phyloP scores from a whole-genome alignment of 805 yeast genomes.

The Ogataea trehaloabstinens region DNA sequence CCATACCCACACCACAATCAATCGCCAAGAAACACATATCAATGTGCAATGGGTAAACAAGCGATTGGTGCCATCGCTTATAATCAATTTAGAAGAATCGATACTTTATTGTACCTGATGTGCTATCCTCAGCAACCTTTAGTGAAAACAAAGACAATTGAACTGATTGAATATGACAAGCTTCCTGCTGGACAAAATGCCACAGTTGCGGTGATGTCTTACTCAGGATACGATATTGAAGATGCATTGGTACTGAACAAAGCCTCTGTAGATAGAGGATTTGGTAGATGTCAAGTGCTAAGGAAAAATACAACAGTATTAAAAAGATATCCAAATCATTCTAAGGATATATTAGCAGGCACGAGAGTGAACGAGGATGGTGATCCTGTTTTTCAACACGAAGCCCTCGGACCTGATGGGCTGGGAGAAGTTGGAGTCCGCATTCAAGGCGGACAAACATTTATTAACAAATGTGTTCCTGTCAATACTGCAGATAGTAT shows the following conservation, averaged over 20 bases:
- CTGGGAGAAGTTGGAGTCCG: slow-evolving; percentile 93
- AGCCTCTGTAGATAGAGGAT: slow-evolving; percentile 92
- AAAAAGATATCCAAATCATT: slow-evolving; percentile 90
- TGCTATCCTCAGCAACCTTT: slow-evolving; percentile 99
- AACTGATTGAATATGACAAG: slow-evolving; percentile 91
- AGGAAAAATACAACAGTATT: slow-evolving; percentile 86
- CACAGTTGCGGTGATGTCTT: slow-evolving; percentile 98
- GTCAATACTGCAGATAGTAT: slow-evolving; percentile 73
- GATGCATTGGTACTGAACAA: slow-evolving; percentile 96
- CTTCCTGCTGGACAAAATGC: slow-evolving; percentile 99
- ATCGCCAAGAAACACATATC: slow-evolving; percentile 89
- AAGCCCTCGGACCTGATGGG: slow-evolving; percentile 89
- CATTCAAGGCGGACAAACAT: slow-evolving; percentile 90
- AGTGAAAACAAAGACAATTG: slow-evolving; percentile 97
- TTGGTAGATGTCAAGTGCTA: slow-evolving; percentile 95
- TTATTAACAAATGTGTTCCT: slow-evolving; percentile 91
- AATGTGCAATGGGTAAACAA: slow-evolving; percentile 97
- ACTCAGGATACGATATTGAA: slow-evolving; percentile 98
- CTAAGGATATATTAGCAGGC: slow-evolving; percentile 88
- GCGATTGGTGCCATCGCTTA: slow-evolving; percentile 99
- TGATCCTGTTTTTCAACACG: slow-evolving; percentile 82
- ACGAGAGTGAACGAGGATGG: slow-evolving; percentile 83
- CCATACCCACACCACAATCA: slow-evolving; percentile 93
- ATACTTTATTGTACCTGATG: slow-evolving; percentile 89
- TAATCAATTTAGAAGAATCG: slow-evolving; percentile 93